Conservation (phyloP, 176 grass and related monocot genomes). For the Carex pumila region DNA sequence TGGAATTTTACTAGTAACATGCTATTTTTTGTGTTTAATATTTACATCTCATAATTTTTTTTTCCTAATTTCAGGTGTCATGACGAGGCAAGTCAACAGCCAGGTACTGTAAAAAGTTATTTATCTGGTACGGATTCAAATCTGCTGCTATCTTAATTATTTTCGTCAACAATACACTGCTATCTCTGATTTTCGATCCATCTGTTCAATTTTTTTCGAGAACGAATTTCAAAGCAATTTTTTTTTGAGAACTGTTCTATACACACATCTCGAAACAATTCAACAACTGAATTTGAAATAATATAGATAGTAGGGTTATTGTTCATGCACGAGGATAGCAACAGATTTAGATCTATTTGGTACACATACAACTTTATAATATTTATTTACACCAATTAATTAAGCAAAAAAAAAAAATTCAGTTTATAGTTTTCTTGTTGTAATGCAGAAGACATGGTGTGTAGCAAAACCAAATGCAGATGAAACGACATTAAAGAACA, state of each 20-base stretch:
- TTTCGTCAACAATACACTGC: too few relatives aligned
- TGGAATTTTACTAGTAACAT: neutral
- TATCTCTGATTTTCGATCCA: too few relatives aligned
- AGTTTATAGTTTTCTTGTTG: neutral
- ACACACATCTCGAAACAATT: too few relatives aligned
- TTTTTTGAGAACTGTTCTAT: too few relatives aligned
- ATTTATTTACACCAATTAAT: neutral
- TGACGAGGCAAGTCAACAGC: neutral
- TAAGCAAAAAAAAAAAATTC: neutral
- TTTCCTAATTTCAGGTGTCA: neutral
- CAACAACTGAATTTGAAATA: too few relatives aligned
- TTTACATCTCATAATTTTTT: neutral
- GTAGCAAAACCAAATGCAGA: slow-evolving; percentile 31
- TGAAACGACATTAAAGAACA: slow-evolving; percentile 8
- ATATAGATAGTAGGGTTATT: too few relatives aligned
- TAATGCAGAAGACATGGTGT: slow-evolving; percentile 39
- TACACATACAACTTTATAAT: too few relatives aligned
- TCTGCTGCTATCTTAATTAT: too few relatives aligned
- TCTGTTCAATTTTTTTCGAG: too few relatives aligned
- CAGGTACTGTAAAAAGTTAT: neutral
- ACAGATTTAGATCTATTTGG: neutral
- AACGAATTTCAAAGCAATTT: too few relatives aligned
- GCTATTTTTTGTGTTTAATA: neutral
- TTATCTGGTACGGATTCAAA: too few relatives aligned
- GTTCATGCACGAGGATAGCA: too few relatives aligned